These are phyloP conservation scores for Stephania yunnanensis DNA, from an alignment of 164 flowering plant genomes.

Conservation along the genomic window DNA sequence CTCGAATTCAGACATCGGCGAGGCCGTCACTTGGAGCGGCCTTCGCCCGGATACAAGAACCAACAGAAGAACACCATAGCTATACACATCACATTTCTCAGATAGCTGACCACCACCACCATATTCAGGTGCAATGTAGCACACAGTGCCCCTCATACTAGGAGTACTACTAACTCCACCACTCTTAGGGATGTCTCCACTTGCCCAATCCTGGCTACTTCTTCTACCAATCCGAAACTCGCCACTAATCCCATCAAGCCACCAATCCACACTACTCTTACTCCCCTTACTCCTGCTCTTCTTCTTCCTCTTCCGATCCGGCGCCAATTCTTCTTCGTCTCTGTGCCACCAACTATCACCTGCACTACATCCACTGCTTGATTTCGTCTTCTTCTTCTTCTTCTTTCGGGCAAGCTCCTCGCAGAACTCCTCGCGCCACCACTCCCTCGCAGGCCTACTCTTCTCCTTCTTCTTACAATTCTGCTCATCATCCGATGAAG, in stretches of 20 bases:
- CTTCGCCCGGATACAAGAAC: constrained; percentile 87
- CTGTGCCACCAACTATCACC: constrained; percentile 60
- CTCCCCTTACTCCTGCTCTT: constrained; percentile 33
- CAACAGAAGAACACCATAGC: constrained; percentile 79
- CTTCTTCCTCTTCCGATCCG: constrained; percentile 37
- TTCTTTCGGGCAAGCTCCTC: constrained; percentile 46
- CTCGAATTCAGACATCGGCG: constrained; percentile 90
- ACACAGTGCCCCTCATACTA: constrained; percentile 97
- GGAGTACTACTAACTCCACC: constrained; percentile 91
- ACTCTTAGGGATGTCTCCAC: constrained; percentile 77
- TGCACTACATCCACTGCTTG: constrained; percentile 21
- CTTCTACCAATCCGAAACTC: constrained; percentile 47
- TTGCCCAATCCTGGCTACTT: constrained; percentile 54
- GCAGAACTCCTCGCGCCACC: constrained; percentile 96
- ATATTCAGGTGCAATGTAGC: constrained; percentile 92
- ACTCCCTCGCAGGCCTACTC: constrained; percentile 63
- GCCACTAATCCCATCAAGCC: constrained; percentile 77
- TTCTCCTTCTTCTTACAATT: constrained; percentile 49
- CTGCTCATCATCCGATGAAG: constrained; percentile 54
- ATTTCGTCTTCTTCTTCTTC: constrained; percentile 47
- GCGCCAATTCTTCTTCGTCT: constrained; percentile 35
- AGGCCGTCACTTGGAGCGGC: constrained; percentile 84
- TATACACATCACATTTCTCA: constrained; percentile 86
- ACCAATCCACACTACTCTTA: constrained; percentile 73
- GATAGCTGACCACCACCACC: constrained; percentile 73